Base-by-base conservation (phyloP, 768 basidiomycete species). In the Xerocomellus chrysenteron region DNA sequence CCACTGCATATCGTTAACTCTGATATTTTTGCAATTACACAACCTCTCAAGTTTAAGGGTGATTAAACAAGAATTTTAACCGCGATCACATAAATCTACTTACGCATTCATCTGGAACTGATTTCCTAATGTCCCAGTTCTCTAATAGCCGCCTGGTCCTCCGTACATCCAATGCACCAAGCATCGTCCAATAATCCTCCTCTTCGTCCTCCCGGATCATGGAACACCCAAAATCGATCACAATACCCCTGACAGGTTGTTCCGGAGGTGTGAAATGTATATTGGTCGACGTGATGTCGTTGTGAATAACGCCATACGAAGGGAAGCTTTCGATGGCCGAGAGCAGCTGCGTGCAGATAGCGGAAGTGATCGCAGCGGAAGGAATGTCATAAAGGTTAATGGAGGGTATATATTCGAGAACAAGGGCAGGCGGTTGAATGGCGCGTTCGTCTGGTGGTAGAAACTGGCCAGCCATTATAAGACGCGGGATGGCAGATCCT, bases 331-430 rank as follows among this genome's bases (percentile, higher is more conserved):
- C 54, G 10, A 59, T 14, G 12, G 16, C 30, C 0, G 39, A 36
- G 17, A 59, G 7, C 13, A 57, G 10, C 33, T 47, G 16, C 11
- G 26, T 4, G 32, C 43, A 7, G 33, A 59, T n/a, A 36, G 13
- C 46, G 3, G 44, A 54, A 5, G 49, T 57, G 5, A 47, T n/a
- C 0, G 19, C 55, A 7, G 16, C 1, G 24, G 10, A 5, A 13
- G 50, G n/a, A 17, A 59, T 41, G 14, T 51, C 56, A 5, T 4
- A 1, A 21, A 57, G 55, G 28, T 5, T 43, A 5, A 59, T 36
- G 16, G 45, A 59, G 24, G 55, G 55, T n/a, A 52, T 43, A 43
- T 47, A 58, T 28, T 59, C 56, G 13, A 59, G 41, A 24, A 59
- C 40, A 7, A 59, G 8, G 11, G 46, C 41, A 2, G 50, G 50